A percentile compares a stretch with the other conserved stretches of the same genome.
These are phyloP conservation scores for Ogataea paradorogensis DNA, from an alignment of 805 yeast species.

Conservation along the genomic window DNA sequence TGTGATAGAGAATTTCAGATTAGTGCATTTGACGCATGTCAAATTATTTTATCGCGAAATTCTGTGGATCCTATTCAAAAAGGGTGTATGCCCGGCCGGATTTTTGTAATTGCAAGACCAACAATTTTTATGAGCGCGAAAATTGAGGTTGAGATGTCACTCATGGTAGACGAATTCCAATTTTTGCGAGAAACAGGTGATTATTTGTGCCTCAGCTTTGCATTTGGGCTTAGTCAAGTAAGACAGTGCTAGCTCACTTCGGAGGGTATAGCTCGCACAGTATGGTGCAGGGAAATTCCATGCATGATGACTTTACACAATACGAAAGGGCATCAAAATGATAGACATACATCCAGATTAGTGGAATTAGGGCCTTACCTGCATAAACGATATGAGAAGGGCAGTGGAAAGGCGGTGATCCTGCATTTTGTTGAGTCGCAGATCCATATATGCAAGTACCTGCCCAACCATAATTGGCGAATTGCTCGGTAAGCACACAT, in stretches of 20 bases:
- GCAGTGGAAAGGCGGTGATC: conserved; percentile 1
- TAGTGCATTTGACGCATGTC: background rate
- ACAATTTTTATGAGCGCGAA: no score
- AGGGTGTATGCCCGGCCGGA: background rate
- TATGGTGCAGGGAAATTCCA: background rate
- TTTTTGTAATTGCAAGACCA: no score
- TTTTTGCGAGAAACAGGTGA: no score
- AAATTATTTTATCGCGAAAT: background rate
- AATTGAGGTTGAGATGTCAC: no score
- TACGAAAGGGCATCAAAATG: background rate
- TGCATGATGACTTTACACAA: conserved; percentile 4
- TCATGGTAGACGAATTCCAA: no score
- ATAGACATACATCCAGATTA: background rate
- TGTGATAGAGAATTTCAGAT: background rate
- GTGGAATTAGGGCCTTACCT: background rate
- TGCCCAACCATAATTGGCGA: background rate
- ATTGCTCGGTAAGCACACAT: background rate
- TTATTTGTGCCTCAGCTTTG: no score
- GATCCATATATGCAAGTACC: background rate
- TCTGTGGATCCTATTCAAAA: background rate
- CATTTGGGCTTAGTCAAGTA: no score
- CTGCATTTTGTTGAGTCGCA: background rate
- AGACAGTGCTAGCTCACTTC: no score
- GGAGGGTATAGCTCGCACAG: background rate
- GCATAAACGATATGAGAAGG: background rate